phyloP scores from a whole-genome alignment of 768 basidiomycete genomes.

The Psilocybe azurescens region DNA sequence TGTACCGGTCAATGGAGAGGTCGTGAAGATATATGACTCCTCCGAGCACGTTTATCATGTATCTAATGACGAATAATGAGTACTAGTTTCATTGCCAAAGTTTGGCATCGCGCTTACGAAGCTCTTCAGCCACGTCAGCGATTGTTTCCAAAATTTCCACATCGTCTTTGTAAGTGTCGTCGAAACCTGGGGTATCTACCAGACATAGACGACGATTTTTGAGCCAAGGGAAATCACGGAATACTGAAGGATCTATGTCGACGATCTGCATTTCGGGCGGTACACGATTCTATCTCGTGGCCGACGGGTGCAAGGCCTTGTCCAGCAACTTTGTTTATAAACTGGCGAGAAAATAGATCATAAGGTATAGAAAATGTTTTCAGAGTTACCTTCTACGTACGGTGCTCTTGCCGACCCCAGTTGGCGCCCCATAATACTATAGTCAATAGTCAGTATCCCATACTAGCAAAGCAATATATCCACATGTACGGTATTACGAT shows the following conservation, averaged over 20 bases:
- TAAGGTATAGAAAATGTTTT: neutral
- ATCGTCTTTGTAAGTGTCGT: constrained; percentile 4
- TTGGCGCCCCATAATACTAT: constrained; percentile 5
- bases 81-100: neutral
- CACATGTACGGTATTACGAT: too few species aligned
- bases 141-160: constrained; percentile 1
- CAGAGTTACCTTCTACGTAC: neutral
- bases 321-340: neutral
- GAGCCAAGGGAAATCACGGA: too few species aligned
- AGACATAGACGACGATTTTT: neutral
- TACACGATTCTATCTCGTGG: neutral
- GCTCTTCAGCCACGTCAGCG: neutral
- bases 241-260: neutral
- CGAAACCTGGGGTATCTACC: constrained; percentile 6
- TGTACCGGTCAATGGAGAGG: constrained; percentile 1
- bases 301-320: neutral
- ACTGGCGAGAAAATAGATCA: neutral
- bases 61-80: neutral
- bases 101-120: neutral
- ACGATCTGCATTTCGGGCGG: neutral
- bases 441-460: neutral
- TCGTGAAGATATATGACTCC: constrained; percentile 13
- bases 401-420: constrained; percentile 1
- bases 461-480: too few species aligned
- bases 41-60: neutral